These are phyloP conservation scores for Abortiporus biennis DNA, from an alignment of 1,284 basidiomycete genomes.

Conservation along the genomic window DNA sequence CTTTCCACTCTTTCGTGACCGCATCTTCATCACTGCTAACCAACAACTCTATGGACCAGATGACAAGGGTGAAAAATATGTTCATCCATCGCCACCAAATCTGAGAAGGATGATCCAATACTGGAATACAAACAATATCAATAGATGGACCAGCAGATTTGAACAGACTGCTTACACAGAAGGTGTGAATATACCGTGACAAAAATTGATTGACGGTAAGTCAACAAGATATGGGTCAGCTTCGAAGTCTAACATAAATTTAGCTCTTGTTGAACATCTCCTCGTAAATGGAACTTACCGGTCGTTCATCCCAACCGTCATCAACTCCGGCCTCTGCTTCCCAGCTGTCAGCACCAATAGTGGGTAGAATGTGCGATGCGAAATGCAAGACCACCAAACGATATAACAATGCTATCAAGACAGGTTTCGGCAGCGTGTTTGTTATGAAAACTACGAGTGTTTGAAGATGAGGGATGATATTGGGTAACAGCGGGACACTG, in stretches of 20 bases:
- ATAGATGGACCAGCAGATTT: background rate
- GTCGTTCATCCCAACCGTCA: slow-evolving; percentile 65
- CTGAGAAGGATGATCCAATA: slow-evolving; percentile 78
- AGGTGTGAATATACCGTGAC: slow-evolving; percentile 83
- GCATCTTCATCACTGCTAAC: slow-evolving; percentile 74
- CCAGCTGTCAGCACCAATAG: slow-evolving; percentile 78
- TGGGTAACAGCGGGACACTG: slow-evolving; percentile 69
- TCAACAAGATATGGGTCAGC: slow-evolving; percentile 66
- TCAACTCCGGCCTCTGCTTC: slow-evolving; percentile 60
- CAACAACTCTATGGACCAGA: slow-evolving; percentile 77
- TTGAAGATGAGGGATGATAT: slow-evolving; percentile 75
- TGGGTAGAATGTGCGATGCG: slow-evolving; percentile 79
- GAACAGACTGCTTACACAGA: slow-evolving; percentile 45
- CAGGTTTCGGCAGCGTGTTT: slow-evolving; percentile 78
- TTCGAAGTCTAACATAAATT: slow-evolving; percentile 53
- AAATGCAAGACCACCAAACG: slow-evolving; percentile 80
- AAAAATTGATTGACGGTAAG: slow-evolving; percentile 76
- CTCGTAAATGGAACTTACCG: slow-evolving; percentile 37
- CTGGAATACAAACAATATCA: slow-evolving; percentile 29
- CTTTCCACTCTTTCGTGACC: slow-evolving; percentile 69
- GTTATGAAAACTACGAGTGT: slow-evolving; percentile 73
- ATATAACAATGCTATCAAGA: slow-evolving; percentile 81
- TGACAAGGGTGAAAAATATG: slow-evolving; percentile 74
- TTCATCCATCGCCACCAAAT: slow-evolving; percentile 89
- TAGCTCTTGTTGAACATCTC: background rate